These are phyloP conservation scores for Leccinum solheimii DNA, from an alignment of 1,284 basidiomycete species.

Conservation along the genomic window DNA sequence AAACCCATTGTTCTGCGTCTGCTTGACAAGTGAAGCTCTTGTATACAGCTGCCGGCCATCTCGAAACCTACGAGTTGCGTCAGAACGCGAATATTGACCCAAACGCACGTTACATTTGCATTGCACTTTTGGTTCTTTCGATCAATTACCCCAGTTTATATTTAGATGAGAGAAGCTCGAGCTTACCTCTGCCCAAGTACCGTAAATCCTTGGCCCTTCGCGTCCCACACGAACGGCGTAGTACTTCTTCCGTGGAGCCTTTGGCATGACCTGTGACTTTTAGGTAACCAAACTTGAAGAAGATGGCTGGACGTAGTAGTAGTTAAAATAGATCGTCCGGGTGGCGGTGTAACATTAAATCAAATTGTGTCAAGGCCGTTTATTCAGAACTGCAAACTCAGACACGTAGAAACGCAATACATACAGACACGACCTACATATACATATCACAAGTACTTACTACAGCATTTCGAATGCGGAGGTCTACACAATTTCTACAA, in stretches of 20 bases:
- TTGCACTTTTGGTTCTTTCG: constrained; percentile 39
- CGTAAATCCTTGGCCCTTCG: constrained; percentile 53
- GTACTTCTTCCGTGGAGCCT: constrained; percentile 43
- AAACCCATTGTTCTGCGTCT: constrained; percentile 50
- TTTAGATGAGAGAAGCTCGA: not conserved
- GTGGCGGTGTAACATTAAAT: not conserved
- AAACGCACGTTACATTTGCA: constrained; percentile 33
- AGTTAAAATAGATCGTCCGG: not conserved
- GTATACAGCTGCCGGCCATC: constrained; percentile 48
- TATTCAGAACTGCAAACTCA: too few species aligned
- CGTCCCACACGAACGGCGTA: constrained; percentile 59
- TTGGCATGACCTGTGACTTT: constrained; percentile 30
- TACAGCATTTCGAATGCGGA: not conserved
- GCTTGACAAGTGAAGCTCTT: constrained; percentile 47
- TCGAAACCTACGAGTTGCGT: constrained; percentile 41
- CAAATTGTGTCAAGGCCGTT: too few species aligned
- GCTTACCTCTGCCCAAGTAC: constrained; percentile 55
- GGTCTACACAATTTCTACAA: constrained; percentile 53
- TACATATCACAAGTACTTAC: not conserved
- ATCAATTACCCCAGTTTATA: not conserved
- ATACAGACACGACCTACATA: not conserved
- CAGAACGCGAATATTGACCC: not conserved
- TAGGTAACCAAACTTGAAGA: not conserved
- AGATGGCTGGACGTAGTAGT: not conserved
- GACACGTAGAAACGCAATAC: not conserved